Percentiles rank a stretch among this genome's conserved stretches.
These are phyloP conservation scores for Ceratobasidium sp. DNA, from an alignment of 1,284 basidiomycete species.

Conservation along the genomic window DNA sequence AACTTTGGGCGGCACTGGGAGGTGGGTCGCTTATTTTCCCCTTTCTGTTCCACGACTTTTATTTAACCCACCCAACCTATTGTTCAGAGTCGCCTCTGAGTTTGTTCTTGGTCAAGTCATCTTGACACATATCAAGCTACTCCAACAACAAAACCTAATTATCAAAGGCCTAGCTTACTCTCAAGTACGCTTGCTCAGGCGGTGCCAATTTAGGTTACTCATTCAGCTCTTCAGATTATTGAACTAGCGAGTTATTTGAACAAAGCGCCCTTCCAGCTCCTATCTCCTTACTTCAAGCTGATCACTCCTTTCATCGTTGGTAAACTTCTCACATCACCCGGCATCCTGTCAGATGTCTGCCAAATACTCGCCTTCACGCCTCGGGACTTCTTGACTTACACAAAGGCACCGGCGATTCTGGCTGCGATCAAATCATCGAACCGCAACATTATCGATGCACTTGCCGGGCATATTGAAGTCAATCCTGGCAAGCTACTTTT, in stretches of 20 bases:
- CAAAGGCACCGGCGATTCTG: constrained; percentile 72
- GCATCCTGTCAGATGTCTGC: constrained; percentile 66
- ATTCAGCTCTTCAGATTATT: constrained; percentile 58
- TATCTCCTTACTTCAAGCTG: constrained; percentile 72
- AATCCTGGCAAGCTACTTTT: constrained; percentile 64
- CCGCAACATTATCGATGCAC: constrained; percentile 52
- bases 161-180: constrained; percentile 72
- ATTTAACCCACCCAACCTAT: background rate
- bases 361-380: constrained; percentile 64
- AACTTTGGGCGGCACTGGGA: constrained; percentile 66
- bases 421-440: constrained; percentile 70
- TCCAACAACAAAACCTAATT: constrained; percentile 71
- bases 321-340: constrained; percentile 65
- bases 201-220: constrained; percentile 27
- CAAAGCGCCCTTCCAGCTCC: constrained; percentile 72
- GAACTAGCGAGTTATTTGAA: constrained; percentile 63
- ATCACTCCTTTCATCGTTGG: constrained; percentile 73
- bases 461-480: constrained; percentile 57
- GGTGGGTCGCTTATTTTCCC: constrained; percentile 54
- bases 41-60: background rate
- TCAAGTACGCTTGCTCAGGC: constrained; percentile 60
- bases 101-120: constrained; percentile 68
- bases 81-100: constrained; percentile 57
- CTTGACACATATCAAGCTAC: constrained; percentile 69
- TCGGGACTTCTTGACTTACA: constrained; percentile 71